Base-by-base conservation (phyloP, 441 rosid genomes). In the Brassica balearica region DNA sequence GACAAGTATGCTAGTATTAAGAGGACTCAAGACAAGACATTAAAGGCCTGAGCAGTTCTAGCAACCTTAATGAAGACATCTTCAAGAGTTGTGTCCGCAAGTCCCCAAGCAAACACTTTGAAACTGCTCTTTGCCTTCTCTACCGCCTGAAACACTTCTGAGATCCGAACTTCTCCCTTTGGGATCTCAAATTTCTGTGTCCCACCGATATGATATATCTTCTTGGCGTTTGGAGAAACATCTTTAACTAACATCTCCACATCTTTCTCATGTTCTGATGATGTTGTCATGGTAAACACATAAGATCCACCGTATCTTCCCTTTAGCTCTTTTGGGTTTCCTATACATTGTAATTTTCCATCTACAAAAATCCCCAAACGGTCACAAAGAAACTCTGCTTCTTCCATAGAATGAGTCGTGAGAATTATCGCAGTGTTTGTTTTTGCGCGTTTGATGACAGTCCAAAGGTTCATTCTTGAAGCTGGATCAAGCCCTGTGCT, bases 321-420 rank as follows among this genome's bases (percentile, higher is more conserved):
- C 80, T 87, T 94, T 60, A 94, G 83, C 93, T 94, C 96, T 77
- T 88, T 94, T 19, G 98, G 86, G 71, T 94, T 90, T 65, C 96
- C 97, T 32, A 94, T 83, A 83, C 97, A 94, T 73, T 91, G 92
- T 86, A 94, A 83, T 80, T 85, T 73, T 17, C 98, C 98, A 59
- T 86, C 88, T 4, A 92, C 96, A 46, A 94, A 94, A 67, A 94
- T 86, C 56, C 98, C 98, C 46, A 94, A 58, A 14, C 98, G 90
- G 72, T 94, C 97, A 70, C 98, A 92, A 0, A 94, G 82, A 73
- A 78, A 88, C 84, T 94, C 98, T 32, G 98, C 98, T 81, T 94
- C 98, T 81, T 92, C 98, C 98, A 92, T 94, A 19, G 95, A 94
- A 77, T 92, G 98, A 2, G 98, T 94, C 2, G 98, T 94, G 56